A percentile compares a stretch with the other conserved stretches of the same genome.
phyloP scores from a whole-genome alignment of 2,329 filamentous ascomycete genomes.

The Colletotrichum magnum region DNA sequence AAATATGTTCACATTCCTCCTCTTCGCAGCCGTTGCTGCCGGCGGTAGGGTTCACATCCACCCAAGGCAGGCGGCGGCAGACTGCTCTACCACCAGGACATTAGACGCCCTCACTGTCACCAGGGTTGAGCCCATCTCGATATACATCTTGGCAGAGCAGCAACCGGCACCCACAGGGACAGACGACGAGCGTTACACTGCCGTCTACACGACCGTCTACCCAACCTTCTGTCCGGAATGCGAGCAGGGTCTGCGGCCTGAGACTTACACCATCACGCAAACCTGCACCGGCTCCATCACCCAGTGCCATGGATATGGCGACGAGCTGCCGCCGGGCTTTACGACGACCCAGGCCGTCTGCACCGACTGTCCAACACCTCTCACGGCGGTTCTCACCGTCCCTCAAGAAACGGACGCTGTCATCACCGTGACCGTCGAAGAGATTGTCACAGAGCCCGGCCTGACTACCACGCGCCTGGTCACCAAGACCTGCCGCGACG shows the following conservation, averaged over 20 bases:
- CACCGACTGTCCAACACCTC: slow-evolving; percentile 25
- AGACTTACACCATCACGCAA: slow-evolving; percentile 40
- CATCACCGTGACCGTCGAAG: slow-evolving; percentile 19
- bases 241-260: slow-evolving; percentile 11
- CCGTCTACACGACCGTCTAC: slow-evolving; percentile 34
- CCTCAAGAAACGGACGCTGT: slow-evolving; percentile 25
- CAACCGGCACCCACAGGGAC: slow-evolving; percentile 16
- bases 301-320: slow-evolving; percentile 21
- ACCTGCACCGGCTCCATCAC: slow-evolving; percentile 34
- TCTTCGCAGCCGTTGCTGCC: slow-evolving; percentile 28
- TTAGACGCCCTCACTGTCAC: slow-evolving; percentile 35
- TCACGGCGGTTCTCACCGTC: slow-evolving; percentile 32
- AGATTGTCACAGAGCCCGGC: slow-evolving; percentile 16
- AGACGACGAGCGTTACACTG: slow-evolving; percentile 25
- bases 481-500: slow-evolving; percentile 23
- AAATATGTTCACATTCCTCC: slow-evolving; percentile 27
- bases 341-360: slow-evolving; percentile 32
- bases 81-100: slow-evolving; percentile 30
- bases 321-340: slow-evolving; percentile 30
- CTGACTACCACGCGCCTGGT: slow-evolving; percentile 27
- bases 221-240: slow-evolving; percentile 33
- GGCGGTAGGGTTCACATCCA: slow-evolving; percentile 24
- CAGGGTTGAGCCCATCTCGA: slow-evolving; percentile 35
- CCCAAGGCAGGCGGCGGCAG: slow-evolving; percentile 19
- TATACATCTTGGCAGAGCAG: slow-evolving; percentile 28